Base-by-base conservation (phyloP, 2,329 filamentous ascomycete genomes). In the Fusarium nisikadoi region DNA sequence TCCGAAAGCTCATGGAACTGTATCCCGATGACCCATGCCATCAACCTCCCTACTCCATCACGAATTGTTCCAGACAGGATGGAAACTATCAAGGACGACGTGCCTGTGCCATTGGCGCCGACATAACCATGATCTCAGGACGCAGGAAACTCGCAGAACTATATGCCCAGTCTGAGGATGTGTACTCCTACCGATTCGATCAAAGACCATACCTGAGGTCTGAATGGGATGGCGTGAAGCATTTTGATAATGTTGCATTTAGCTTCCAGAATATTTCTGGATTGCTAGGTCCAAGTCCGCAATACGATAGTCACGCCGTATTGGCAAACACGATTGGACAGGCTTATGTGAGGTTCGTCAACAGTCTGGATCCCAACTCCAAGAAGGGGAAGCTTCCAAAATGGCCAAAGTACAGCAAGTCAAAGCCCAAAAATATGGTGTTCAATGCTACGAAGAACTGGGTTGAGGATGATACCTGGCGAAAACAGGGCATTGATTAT, bases 101-200 rank as follows among this genome's bases (percentile, higher is more conserved):
- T 12, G 82, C 78, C 16, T 80, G 81, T 9, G 81, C 83, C 0
- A 85, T 86, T n/a, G 84, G 83, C 3, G 82, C 81, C 2, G 85
- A 87, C 57, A 73, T 86, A 10, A 83, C 86, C 36, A 87, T 87
- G 81, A 82, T 86, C 56, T 82, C 83, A 3, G 83, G 83, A 17
- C 79, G 85, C 3, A 81, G 85, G 33, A 83, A 83, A 59, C 81
- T 85, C 76, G 83, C 82, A 19, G 81, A 86, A 69, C 73, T 83
- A 5, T 86, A 81, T 62, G 73, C 83, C 2, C 66, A 71, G 8
- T 78, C 73, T 2, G 68, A 79, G 23, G 64, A 79, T 8, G 83
- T 86, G 1, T 87, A 83, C 68, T 85, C 83, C 65, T 87, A 87
- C 76, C 83, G 85, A 4, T 87, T 87, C 61, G 85, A 87, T 71